Percentiles rank a stretch among this genome's conserved stretches.
Conservation (phyloP, 768 basidiomycete species). For the Porphyrellus cyaneotinctus region DNA sequence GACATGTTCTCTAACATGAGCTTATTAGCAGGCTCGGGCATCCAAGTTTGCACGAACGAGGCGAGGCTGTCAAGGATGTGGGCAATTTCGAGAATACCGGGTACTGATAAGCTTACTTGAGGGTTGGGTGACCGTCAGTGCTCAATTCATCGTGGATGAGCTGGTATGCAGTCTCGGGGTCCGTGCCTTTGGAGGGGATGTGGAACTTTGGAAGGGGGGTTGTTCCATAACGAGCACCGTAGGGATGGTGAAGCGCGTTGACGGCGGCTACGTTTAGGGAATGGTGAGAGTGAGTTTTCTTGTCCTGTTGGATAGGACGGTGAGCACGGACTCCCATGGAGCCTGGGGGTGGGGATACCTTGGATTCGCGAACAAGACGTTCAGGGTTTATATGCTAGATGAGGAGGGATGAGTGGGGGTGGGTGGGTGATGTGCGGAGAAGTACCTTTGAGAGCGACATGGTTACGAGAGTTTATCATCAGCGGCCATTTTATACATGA, state of each 20-base stretch:
- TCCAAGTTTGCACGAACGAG: conserved; percentile 66
- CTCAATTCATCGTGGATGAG: conserved; percentile 62
- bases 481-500: neutral
- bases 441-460: conserved; percentile 64
- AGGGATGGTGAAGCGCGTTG: conserved; percentile 39
- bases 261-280: conserved; percentile 34
- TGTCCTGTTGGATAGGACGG: conserved; percentile 38
- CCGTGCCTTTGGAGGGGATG: conserved; percentile 57
- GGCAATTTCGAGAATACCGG: neutral
- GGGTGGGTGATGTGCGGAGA: neutral
- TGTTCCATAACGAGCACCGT: conserved; percentile 65
- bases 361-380: conserved; percentile 53
- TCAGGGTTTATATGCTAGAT: conserved; percentile 66
- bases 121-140: conserved; percentile 51
- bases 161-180: conserved; percentile 49
- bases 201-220: conserved; percentile 66
- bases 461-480: neutral
- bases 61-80: conserved; percentile 39
- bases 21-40: conserved; percentile 48
- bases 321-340: neutral
- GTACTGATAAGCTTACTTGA: conserved; percentile 37
- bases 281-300: conserved; percentile 35
- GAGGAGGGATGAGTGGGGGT: neutral
- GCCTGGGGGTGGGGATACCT: conserved; percentile 31
- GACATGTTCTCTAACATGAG: conserved; percentile 61